These are phyloP conservation scores for Raphanus raphanistrum DNA, from an alignment of 345 rosid species.

Conservation along the genomic window DNA sequence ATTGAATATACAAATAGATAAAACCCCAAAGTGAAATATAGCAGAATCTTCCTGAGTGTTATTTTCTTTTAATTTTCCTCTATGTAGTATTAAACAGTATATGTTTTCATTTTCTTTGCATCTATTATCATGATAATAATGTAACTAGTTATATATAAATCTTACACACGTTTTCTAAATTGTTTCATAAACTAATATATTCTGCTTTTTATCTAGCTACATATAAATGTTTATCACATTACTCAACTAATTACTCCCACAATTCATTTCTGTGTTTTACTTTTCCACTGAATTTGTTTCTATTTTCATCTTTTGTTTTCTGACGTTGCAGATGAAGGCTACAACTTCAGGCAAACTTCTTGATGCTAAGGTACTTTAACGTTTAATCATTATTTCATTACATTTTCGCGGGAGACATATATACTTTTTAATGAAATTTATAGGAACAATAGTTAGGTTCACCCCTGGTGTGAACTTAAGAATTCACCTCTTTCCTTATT, in stretches of 20 bases:
- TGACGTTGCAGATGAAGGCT: constrained; percentile 72
- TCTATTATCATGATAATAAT: neutral
- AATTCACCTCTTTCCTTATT: no score
- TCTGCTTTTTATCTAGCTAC: neutral
- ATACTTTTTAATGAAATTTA: neutral
- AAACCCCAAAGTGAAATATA: constrained; percentile 6
- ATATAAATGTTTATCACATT: neutral
- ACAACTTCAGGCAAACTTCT: constrained; percentile 76
- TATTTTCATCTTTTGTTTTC: constrained; percentile 25
- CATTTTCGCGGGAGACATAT: constrained; percentile 7
- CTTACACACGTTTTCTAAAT: neutral
- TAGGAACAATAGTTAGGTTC: no score
- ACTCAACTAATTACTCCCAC: constrained; percentile 6
- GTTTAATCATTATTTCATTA: neutral
- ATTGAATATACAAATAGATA: constrained; percentile 11
- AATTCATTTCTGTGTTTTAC: neutral
- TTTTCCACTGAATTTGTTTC: constrained; percentile 15
- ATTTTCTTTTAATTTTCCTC: neutral
- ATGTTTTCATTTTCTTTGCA: neutral
- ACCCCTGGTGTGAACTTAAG: no score
- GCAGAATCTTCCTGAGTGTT: constrained; percentile 21
- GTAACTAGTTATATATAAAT: neutral
- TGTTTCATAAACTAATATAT: neutral
- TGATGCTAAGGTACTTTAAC: constrained; percentile 80
- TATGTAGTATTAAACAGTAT: constrained; percentile 4